A percentile compares a stretch with the other conserved stretches of the same genome.
These are phyloP conservation scores for Phycomyces blakesleeanus DNA, from an alignment of 192 early-diverging fungal species.

Conservation along the genomic window DNA sequence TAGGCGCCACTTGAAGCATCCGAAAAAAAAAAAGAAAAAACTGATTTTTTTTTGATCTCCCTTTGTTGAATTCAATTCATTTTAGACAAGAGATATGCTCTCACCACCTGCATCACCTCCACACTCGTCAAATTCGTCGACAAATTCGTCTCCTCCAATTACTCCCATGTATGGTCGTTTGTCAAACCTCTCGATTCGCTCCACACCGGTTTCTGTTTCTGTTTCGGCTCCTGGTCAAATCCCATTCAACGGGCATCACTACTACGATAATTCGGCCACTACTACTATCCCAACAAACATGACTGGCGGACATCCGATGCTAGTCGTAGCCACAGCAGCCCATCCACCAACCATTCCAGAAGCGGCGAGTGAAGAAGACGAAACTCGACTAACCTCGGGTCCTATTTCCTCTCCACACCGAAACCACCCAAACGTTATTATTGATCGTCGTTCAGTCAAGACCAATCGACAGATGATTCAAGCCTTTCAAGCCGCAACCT, in stretches of 20 bases:
- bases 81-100: not conserved
- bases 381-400: not conserved
- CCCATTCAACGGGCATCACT: not conserved
- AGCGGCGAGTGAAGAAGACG: not conserved
- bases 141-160: constrained; percentile 22
- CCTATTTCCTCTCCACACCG: not conserved
- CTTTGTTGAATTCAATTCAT: constrained; percentile 1
- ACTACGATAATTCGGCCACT: constrained; percentile 3
- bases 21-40: no score
- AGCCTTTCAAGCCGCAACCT: not conserved
- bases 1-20: no score
- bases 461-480: not conserved
- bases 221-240: not conserved
- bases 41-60: not conserved
- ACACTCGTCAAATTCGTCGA: constrained; percentile 9
- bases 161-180: constrained; percentile 23
- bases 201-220: not conserved
- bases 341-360: constrained; percentile 1
- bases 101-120: constrained; percentile 27
- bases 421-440: not conserved
- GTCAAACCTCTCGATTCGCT: constrained; percentile 8
- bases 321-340: not conserved
- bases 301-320: constrained; percentile 4
- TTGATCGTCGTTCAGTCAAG: not conserved
- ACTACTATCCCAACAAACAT: constrained; percentile 5